A percentile compares a stretch with the other conserved stretches of the same genome.
These are phyloP conservation scores for Clonostachys sp. DNA, from an alignment of 2,329 filamentous ascomycete species.

Conservation along the genomic window DNA sequence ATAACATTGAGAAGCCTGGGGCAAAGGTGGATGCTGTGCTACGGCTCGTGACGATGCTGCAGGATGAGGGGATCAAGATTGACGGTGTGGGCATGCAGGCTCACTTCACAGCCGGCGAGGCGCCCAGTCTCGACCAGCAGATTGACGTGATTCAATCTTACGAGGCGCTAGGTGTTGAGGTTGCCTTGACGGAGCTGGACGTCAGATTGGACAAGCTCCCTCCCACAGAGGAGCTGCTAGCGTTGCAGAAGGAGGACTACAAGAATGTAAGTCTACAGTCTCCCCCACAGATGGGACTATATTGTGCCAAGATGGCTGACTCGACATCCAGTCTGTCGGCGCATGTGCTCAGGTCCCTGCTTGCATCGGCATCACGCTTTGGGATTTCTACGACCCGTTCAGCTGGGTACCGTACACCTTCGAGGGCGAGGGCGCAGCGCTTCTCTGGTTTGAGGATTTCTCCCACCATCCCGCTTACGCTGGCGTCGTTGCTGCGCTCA, in stretches of 20 bases:
- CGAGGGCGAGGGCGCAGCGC: slow-evolving; percentile 30
- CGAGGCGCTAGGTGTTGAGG: slow-evolving; percentile 37
- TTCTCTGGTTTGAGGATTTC: slow-evolving; percentile 35
- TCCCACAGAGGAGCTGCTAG: slow-evolving; percentile 16
- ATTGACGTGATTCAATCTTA: slow-evolving; percentile 36
- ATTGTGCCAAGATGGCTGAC: background rate
- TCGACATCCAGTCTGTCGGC: slow-evolving; percentile 7
- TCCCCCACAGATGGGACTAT: background rate
- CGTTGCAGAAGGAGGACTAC: slow-evolving; percentile 20
- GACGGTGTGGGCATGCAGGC: slow-evolving; percentile 48
- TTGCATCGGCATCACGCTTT: slow-evolving; percentile 25
- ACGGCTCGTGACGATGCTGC: slow-evolving; percentile 24
- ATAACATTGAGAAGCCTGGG: slow-evolving; percentile 42
- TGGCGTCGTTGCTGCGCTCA: slow-evolving; percentile 24
- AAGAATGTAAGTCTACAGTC: slow-evolving; percentile 9
- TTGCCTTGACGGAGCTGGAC: slow-evolving; percentile 51
- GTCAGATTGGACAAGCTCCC: slow-evolving; percentile 30
- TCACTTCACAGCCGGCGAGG: slow-evolving; percentile 38
- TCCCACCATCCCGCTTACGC: slow-evolving; percentile 35
- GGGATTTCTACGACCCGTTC: slow-evolving; percentile 28
- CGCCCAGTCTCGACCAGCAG: slow-evolving; percentile 30
- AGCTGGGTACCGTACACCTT: slow-evolving; percentile 36
- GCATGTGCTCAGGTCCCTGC: slow-evolving; percentile 19
- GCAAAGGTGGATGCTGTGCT: slow-evolving; percentile 26
- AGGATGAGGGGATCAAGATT: slow-evolving; percentile 36